phyloP scores from a whole-genome alignment of 1,139 yeast species.

The Chernovozyma aurita region DNA sequence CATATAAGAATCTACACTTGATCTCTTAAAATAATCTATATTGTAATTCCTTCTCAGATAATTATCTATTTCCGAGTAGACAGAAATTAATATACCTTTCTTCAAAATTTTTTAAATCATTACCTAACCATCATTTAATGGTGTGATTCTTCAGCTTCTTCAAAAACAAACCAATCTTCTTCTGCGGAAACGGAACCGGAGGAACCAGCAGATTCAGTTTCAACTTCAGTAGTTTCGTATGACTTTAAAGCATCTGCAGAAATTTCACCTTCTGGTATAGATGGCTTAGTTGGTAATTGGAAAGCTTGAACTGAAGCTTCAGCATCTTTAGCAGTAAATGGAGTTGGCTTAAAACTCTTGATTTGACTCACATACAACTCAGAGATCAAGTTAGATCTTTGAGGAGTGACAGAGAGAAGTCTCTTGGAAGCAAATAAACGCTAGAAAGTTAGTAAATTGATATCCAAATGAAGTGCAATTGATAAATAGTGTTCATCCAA shows the following conservation, averaged over 20 bases:
- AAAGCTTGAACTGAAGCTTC: constrained; percentile 79
- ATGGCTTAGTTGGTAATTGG: constrained; percentile 72
- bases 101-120: constrained; percentile 2
- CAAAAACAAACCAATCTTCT: constrained; percentile 84
- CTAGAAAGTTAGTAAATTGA: constrained; percentile 1
- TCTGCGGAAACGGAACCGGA: constrained; percentile 41
- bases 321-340: constrained; percentile 68
- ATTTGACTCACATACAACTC: constrained; percentile 86
- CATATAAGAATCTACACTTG: background rate
- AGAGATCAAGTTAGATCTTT: constrained; percentile 62
- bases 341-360: constrained; percentile 82
- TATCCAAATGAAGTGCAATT: background rate
- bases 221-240: constrained; percentile 75
- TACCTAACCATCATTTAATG: constrained; percentile 4
- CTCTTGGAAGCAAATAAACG: constrained; percentile 15
- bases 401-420: constrained; percentile 42
- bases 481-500: background rate
- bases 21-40: background rate
- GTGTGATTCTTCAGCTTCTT: constrained; percentile 59
- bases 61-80: constrained; percentile 1
- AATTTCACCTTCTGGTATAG: constrained; percentile 67
- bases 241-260: constrained; percentile 70
- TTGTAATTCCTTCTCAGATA: background rate
- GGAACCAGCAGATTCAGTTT: constrained; percentile 47
- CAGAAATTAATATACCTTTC: constrained; percentile 11